Conservation (phyloP, 305 asterid genomes). For the Coffea humblotiana region DNA sequence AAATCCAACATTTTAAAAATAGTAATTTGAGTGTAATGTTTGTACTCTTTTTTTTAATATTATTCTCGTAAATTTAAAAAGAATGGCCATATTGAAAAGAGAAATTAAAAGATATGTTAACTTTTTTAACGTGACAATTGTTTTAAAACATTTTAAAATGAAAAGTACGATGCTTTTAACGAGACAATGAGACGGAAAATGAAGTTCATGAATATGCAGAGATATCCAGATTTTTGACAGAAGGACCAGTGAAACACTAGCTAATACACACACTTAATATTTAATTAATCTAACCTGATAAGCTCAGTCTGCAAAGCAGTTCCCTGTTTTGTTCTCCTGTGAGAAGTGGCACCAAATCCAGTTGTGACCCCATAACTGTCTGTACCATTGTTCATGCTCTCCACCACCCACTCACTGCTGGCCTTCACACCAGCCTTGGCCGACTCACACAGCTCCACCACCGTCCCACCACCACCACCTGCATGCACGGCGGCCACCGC, state of each 20-base stretch:
- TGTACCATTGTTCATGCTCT: slow-evolving; percentile 78
- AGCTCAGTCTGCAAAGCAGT: slow-evolving; percentile 88
- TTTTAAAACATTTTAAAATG: too few species aligned
- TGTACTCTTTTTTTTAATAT: too few species aligned
- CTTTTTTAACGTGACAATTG: too few species aligned
- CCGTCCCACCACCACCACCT: slow-evolving; percentile 49
- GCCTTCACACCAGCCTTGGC: slow-evolving; percentile 79
- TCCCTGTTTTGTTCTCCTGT: slow-evolving; percentile 80
- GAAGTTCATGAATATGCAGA: too few species aligned
- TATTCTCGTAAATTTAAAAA: too few species aligned
- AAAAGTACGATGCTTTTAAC: too few species aligned
- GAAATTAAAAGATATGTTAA: too few species aligned
- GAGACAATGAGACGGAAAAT: too few species aligned
- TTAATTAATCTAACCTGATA: slow-evolving; percentile 45
- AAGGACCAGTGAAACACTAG: not conserved
- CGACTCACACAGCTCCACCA: slow-evolving; percentile 75
- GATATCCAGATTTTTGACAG: not conserved
- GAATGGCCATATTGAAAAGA: too few species aligned
- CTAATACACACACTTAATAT: too few species aligned
- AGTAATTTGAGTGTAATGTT: too few species aligned
- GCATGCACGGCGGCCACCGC: slow-evolving; percentile 46
- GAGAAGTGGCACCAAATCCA: slow-evolving; percentile 92
- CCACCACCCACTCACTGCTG: slow-evolving; percentile 96
- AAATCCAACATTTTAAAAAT: too few species aligned
- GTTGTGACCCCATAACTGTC: slow-evolving; percentile 93